Base-by-base conservation (phyloP, 2,329 filamentous ascomycete species). In the Proliferodiscus dingleyae region DNA sequence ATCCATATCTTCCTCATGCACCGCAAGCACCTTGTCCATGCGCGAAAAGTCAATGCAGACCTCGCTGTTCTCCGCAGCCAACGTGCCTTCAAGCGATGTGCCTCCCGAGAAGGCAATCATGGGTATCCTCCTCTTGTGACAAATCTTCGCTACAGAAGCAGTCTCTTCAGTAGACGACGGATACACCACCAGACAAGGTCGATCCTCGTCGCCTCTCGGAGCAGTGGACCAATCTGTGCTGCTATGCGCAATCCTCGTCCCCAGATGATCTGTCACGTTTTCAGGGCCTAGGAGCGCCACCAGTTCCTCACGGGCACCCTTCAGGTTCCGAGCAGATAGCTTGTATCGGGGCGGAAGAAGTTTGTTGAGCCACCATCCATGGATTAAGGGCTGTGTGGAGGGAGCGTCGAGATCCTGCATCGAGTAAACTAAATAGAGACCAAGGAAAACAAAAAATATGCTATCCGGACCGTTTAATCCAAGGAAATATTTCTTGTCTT, bases 1-100 rank as follows among this genome's bases (percentile, higher is more conserved):
- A 58, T 96, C 90, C 85, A 95, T 87, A 62, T 95, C 90, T 4
- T 88, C 84, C 55, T 85, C 82, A 65, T 95, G 85, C 43, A 95
- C 73, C 44, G 81, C 74, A 23, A 95, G 57, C 21, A 95, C 83
- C 58, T 81, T 73, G 64, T 95, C 83, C 90, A 96, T 96, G 58
- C 79, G 78, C 1, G 78, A 77, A 63, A 95, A 95, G 61, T 96
- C 90, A 39, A 96, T 83, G 55, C 86, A 90, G 61, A 96, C 78
- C 8, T 89, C 90, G 5, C 89, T 89, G 59, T 83, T 83, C 0
- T 89, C 88, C 7, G 89, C 86, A 1, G 87, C 85, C 64, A 94
- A 95, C 64, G 95, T 91, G 13, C 85, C 90, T 64, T 96, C 90
- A 0, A 95, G 71, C 55, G 85, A 91, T 0, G 86, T 86, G 11